These are phyloP conservation scores for Penicillium frequentans DNA, from an alignment of 2,329 filamentous ascomycete species.

Conservation along the genomic window DNA sequence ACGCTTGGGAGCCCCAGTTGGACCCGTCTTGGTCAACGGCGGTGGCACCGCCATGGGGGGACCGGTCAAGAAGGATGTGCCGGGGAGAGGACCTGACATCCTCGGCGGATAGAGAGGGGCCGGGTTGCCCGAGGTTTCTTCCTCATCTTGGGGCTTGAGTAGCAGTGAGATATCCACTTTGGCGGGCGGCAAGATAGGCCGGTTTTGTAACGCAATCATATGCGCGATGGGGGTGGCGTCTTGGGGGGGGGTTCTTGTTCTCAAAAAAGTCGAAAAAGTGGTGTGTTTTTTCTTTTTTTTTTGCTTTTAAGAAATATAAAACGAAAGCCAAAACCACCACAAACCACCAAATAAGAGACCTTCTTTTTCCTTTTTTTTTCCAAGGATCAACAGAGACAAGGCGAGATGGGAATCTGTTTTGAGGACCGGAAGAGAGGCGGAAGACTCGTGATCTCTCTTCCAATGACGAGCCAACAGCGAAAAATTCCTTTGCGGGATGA, in stretches of 20 bases:
- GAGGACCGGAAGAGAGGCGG: background rate
- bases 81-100: constrained; percentile 20
- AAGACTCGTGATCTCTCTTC: background rate
- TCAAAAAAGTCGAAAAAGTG: background rate
- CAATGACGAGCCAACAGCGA: background rate
- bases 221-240: constrained; percentile 33
- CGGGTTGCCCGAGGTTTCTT: constrained; percentile 32
- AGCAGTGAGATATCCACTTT: constrained; percentile 95
- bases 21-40: constrained; percentile 30
- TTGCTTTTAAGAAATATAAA: background rate
- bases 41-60: constrained; percentile 24
- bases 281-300: background rate
- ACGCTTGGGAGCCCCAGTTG: constrained; percentile 38
- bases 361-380: background rate
- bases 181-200: constrained; percentile 50
- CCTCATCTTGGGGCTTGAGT: constrained; percentile 63
- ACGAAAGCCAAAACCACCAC: background rate
- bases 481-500: background rate
- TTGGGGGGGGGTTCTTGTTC: background rate
- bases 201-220: constrained; percentile 46
- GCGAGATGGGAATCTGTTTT: background rate
- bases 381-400: background rate
- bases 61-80: constrained; percentile 28
- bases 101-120: constrained; percentile 35
- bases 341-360: background rate